Conservation (phyloP, 495 filamentous ascomycete species). For the Cenococcum geophilum region DNA sequence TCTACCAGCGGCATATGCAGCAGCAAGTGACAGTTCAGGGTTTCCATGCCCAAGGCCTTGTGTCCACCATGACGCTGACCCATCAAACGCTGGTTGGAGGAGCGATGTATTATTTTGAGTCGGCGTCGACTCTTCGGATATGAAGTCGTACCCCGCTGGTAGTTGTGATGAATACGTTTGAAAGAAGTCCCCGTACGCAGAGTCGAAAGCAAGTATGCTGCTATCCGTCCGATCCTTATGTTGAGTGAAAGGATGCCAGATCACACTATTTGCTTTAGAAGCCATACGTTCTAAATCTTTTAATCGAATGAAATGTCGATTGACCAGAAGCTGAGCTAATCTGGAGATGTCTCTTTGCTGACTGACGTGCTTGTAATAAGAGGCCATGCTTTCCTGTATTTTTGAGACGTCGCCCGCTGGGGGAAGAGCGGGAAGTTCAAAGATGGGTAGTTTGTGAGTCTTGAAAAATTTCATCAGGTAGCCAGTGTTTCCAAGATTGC, state of each 20-base stretch:
- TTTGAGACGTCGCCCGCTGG: constrained; percentile 14
- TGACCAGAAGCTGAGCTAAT: constrained; percentile 37
- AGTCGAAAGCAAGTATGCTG: constrained; percentile 65
- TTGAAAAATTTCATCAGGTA: constrained; percentile 44
- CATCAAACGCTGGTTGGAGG: constrained; percentile 63
- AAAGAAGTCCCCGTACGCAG: constrained; percentile 68
- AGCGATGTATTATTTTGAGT: constrained; percentile 23
- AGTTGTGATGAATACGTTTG: constrained; percentile 41
- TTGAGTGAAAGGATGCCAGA: constrained; percentile 82
- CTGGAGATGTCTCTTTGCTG: constrained; percentile 19
- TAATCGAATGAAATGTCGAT: constrained; percentile 47
- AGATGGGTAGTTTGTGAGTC: constrained; percentile 22
- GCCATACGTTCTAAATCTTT: constrained; percentile 54
- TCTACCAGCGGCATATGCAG: constrained; percentile 71
- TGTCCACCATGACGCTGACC: constrained; percentile 81
- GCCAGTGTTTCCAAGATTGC: constrained; percentile 58
- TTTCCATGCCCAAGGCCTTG: constrained; percentile 75
- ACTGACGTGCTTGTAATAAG: constrained; percentile 54
- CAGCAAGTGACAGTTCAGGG: constrained; percentile 57
- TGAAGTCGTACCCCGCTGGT: constrained; percentile 5
- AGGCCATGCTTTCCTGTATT: constrained; percentile 50
- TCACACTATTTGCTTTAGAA: constrained; percentile 48
- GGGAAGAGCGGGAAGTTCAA: constrained; percentile 18
- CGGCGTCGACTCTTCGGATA: too few relatives aligned
- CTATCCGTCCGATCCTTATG: constrained; percentile 54